Base-by-base conservation (phyloP, 306 rosid genomes). In the Castanea mollissima region DNA sequence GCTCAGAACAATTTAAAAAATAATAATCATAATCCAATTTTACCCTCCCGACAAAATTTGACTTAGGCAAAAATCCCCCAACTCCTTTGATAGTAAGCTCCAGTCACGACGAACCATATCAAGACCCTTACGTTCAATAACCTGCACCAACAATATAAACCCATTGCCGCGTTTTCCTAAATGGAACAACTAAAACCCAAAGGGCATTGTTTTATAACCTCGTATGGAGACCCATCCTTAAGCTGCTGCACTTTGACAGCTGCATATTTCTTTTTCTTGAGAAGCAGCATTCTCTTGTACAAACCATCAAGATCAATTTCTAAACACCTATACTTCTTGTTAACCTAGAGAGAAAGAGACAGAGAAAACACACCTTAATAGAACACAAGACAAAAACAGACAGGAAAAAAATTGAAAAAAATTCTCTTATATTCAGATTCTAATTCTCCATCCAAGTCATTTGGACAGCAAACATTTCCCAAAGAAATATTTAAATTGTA, bases 61-160 rank as follows among this genome's bases (percentile, higher is more conserved):
- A 83, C 85, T 84, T 34, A 95, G 87, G 86, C 98, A 95, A 85
- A 95, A 95, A 74, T 95, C 94, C 88, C 99, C 99, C 54, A 87
- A 49, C 67, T 95, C 98, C 94, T 95, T 95, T 35, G 99, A 91
- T 83, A 95, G 83, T 79, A 91, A 86, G 76, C 98, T 92, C 99
- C 99, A 95, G 85, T 95, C 99, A 75, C 94, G 95, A 31, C 99
- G 92, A 85, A 95, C 99, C 88, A 93, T 95, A 83, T 95, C 99
- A 84, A 95, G 99, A 74, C 99, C 99, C 85, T 95, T 95, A 21
- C 99, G 93, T 85, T 92, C 98, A 84, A 90, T 92, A 81, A 91
- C 92, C 99, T 94, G 85, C 80, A 87, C 71, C 32, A 44, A 46
- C 57, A 31, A 74, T 72, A n/a, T 34, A 67, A 68, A 35, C 67